phyloP scores from a whole-genome alignment of 2,329 filamentous ascomycete genomes.

The Penicillium janthinellum region DNA sequence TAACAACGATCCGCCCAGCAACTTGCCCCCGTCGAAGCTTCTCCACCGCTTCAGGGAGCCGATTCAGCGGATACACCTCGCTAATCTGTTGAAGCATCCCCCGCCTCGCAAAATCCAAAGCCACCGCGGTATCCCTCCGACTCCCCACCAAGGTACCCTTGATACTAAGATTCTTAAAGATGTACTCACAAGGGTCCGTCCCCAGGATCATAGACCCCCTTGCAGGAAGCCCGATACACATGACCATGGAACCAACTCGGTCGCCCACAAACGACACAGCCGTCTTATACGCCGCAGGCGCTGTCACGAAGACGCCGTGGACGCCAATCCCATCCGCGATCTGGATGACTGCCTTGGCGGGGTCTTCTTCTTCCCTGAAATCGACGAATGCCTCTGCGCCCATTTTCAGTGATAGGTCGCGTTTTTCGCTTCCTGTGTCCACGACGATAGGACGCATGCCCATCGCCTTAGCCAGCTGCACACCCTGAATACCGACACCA shows the following conservation, averaged over 20 bases:
- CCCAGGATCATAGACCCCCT: conserved; percentile 24
- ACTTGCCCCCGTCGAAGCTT: conserved; percentile 54
- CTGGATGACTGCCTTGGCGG: conserved; percentile 47
- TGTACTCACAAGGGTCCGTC: conserved; percentile 29
- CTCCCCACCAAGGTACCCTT: conserved; percentile 35
- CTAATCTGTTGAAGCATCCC: conserved; percentile 54
- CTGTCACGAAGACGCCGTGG: conserved; percentile 49
- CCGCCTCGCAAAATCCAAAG: conserved; percentile 49
- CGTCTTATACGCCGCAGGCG: conserved; percentile 43
- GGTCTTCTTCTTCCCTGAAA: conserved; percentile 47
- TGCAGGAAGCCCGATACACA: conserved; percentile 52
- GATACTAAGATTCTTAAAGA: conserved; percentile 31
- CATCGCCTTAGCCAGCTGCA: conserved; percentile 58
- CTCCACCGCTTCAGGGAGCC: conserved; percentile 55
- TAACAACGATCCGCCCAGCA: conserved; percentile 56
- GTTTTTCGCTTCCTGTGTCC: conserved; percentile 54
- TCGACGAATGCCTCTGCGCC: conserved; percentile 61
- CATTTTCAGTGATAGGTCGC: conserved; percentile 49
- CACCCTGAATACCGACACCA: conserved; percentile 60
- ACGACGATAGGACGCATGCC: conserved; percentile 60
- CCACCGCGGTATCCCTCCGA: conserved; percentile 38
- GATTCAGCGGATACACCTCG: conserved; percentile 51
- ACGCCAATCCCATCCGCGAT: conserved; percentile 51
- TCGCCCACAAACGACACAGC: conserved; percentile 43
- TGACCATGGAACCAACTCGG: conserved; percentile 54